Base-by-base conservation (phyloP, 2,329 filamentous ascomycete genomes). In the Colletotrichum sublineola region DNA sequence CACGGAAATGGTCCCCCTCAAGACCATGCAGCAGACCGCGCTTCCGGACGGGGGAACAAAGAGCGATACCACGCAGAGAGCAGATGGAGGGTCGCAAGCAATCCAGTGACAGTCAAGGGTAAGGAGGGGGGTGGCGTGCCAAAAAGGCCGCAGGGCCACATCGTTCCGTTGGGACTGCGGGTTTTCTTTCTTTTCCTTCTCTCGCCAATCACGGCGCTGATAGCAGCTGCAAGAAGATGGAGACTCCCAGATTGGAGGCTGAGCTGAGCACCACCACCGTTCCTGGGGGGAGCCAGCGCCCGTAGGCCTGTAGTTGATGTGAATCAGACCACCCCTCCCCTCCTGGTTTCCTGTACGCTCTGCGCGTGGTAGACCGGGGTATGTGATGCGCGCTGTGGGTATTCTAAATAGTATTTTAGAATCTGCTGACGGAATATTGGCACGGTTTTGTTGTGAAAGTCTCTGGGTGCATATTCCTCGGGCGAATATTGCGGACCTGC, bases 191-290 rank as follows among this genome's bases (percentile, higher is more conserved):
- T 24, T 58, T 58, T n/a, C n/a, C 14, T n/a, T 42, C 33, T 14
- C 6, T 61, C 38, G 40, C 60, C 60, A 48, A 63, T 63, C 60
- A 63, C 44, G 20, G 20, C 20, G 44, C 24, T 11, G 20, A 18
- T 31, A 7, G 44, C 44, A 63, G 20, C 60, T 63, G 60, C 60
- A 63, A 31, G 29, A 63, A 38, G 44, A 63, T 63, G 60, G 60
- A 38, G 44, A 48, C 44, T 50, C 8, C 29, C 44, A 63, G 60
- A 63, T 63, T 63, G 60, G 60, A 50, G 60, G 60, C 44, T 63
- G 60, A 62, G 58, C 58, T 62, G 58, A 62, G 58, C 58, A 62
- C 58, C 56, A 60, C 58, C 58, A 24, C 56, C 33, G 24, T 29
- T 20, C 33, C 33, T 8, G 29, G 31, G 53, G 53, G 11, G 9